These are phyloP conservation scores for Metrosideros polymorpha DNA, from an alignment of 441 rosid species.

Conservation along the genomic window DNA sequence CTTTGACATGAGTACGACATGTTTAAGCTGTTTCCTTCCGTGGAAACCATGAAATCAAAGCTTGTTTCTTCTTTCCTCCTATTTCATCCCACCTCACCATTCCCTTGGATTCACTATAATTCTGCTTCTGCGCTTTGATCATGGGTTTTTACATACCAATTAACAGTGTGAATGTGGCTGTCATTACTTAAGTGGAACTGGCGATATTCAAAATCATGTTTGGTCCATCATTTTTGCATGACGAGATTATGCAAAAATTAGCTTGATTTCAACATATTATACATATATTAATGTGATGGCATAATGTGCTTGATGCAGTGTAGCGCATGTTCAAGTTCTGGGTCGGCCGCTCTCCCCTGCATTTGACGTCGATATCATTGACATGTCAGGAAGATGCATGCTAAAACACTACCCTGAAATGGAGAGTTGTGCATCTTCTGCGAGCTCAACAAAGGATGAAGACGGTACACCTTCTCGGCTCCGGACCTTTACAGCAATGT, in stretches of 20 bases:
- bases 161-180: not conserved
- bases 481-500: conserved; percentile 5
- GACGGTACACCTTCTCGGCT: conserved; percentile 3
- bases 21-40: not conserved
- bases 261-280: not conserved
- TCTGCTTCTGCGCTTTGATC: not conserved
- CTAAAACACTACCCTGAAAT: conserved; percentile 20
- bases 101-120: not conserved
- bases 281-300: not conserved
- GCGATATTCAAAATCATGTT: not conserved
- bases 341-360: conserved; percentile 12
- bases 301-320: conserved; percentile 2
- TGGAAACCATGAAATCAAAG: not conserved
- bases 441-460: not conserved
- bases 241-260: not conserved
- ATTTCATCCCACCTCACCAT: not conserved
- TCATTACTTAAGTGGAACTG: not conserved
- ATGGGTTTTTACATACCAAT: not conserved
- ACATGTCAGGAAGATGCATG: conserved; percentile 24
- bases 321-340: conserved; percentile 17
- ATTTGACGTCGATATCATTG: conserved; percentile 13
- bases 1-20: not conserved
- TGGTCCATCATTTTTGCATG: not conserved
- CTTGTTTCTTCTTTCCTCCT: not conserved
- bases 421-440: not conserved